Percentiles rank a stretch among this genome's conserved stretches.
Conservation (phyloP, 2,329 filamentous ascomycete species). For the Trichoderma harzianum region DNA sequence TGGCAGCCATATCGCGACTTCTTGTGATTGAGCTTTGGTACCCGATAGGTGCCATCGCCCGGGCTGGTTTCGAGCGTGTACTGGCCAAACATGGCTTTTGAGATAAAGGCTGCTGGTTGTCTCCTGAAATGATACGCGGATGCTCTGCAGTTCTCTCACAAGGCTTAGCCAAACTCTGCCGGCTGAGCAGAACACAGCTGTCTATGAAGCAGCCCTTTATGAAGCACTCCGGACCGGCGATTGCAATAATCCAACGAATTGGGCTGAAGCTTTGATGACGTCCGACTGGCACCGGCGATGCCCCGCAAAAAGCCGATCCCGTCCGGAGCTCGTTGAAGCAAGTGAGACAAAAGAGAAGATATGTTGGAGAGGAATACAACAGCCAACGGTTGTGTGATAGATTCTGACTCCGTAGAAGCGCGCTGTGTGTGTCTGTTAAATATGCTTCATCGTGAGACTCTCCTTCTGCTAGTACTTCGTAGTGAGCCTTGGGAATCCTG, state of each 20-base stretch:
- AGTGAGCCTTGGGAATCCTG: not conserved
- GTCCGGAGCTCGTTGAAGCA: not conserved
- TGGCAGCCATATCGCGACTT: constrained; percentile 24
- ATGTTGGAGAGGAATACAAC: not conserved
- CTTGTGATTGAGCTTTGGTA: constrained; percentile 22
- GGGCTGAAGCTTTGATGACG: not conserved
- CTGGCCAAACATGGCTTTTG: constrained; percentile 19
- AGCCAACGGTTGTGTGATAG: not conserved
- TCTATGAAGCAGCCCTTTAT: not conserved
- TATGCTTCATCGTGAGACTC: too few relatives aligned
- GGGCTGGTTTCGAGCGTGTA: constrained; percentile 8
- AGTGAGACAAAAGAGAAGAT: not conserved
- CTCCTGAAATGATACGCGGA: not conserved
- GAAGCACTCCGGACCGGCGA: not conserved
- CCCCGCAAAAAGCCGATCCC: constrained; percentile 15
- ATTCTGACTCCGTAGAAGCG: not conserved
- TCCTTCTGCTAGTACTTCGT: too few relatives aligned
- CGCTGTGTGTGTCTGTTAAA: not conserved
- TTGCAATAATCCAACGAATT: not conserved
- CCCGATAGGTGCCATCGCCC: constrained; percentile 15
- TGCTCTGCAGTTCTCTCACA: not conserved
- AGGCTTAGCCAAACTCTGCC: not conserved
- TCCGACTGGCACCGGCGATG: not conserved
- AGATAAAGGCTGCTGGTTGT: not conserved
- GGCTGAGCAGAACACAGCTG: not conserved